Evolutionary conservation across 1,284 basidiomycete species (phyloP).

Genomic region (Mycena sp.): DNA sequence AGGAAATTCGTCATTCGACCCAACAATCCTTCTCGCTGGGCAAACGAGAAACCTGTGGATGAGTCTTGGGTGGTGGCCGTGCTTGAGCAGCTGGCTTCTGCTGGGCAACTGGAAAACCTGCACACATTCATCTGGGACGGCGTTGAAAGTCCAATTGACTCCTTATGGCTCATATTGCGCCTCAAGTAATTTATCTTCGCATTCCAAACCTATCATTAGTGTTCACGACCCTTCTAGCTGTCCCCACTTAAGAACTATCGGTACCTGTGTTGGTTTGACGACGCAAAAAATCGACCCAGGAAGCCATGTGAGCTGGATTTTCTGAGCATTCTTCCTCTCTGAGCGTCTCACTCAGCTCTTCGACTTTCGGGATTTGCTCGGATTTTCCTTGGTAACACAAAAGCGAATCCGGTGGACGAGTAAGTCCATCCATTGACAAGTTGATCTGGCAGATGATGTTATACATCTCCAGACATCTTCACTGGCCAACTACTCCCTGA

Average conservation of each 20-base stretch:
- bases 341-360: slow-evolving; percentile 23
- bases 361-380: slow-evolving; percentile 24
- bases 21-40: slow-evolving; percentile 28
- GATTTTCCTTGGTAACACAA: slow-evolving; percentile 21
- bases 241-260: slow-evolving; percentile 27
- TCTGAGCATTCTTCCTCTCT: neutral
- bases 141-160: slow-evolving; percentile 29
- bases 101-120: slow-evolving; percentile 19
- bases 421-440: neutral
- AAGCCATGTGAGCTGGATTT: slow-evolving; percentile 20
- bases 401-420: slow-evolving; percentile 21
- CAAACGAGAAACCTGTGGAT: slow-evolving; percentile 22
- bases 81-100: slow-evolving; percentile 27
- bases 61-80: slow-evolving; percentile 22
- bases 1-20: slow-evolving; percentile 25
- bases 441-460: neutral
- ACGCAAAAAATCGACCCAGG: slow-evolving; percentile 26
- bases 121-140: slow-evolving; percentile 33
- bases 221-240: slow-evolving; percentile 20
- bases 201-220: neutral
- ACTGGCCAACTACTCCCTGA: slow-evolving; percentile 26
- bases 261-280: slow-evolving; percentile 28
- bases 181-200: slow-evolving; percentile 19
- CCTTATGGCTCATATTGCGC: slow-evolving; percentile 29
- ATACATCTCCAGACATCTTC: slow-evolving; percentile 14